A percentile compares a stretch with the other conserved stretches of the same genome.
These are phyloP conservation scores for Saturnispora silvae DNA, from an alignment of 805 yeast genomes.

Conservation along the genomic window DNA sequence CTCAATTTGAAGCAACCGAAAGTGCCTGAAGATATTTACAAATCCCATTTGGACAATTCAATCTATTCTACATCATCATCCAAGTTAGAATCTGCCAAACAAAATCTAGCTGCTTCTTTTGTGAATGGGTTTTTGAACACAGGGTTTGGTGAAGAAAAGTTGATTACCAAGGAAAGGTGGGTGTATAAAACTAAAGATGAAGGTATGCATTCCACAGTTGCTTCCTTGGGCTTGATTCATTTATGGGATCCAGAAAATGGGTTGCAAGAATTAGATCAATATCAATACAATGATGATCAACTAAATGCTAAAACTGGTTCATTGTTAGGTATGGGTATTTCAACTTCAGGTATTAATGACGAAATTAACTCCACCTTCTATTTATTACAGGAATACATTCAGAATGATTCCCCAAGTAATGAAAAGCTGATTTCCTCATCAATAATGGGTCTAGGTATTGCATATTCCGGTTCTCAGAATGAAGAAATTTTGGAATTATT, in stretches of 20 bases:
- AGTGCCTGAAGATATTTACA: slow-evolving; percentile 90
- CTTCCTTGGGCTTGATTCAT: slow-evolving; percentile 79
- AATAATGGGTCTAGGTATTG: slow-evolving; percentile 83
- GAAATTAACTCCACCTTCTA: slow-evolving; percentile 91
- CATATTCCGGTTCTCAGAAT: slow-evolving; percentile 89
- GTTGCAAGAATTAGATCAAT: slow-evolving; percentile 80
- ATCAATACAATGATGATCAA: slow-evolving; percentile 72
- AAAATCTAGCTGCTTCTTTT: slow-evolving; percentile 88
- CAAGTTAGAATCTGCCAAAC: slow-evolving; percentile 82
- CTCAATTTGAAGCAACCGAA: slow-evolving; percentile 82
- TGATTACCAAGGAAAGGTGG: slow-evolving; percentile 68
- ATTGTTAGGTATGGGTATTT: slow-evolving; percentile 85
- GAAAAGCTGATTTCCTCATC: slow-evolving; percentile 62
- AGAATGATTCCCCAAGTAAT: slow-evolving; percentile 39
- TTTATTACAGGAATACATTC: slow-evolving; percentile 63
- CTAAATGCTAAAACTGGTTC: slow-evolving; percentile 97
- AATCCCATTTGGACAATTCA: slow-evolving; percentile 73
- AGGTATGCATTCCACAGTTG: slow-evolving; percentile 88
- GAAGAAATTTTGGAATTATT: slow-evolving; percentile 70
- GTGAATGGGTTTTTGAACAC: slow-evolving; percentile 86
- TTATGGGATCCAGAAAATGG: slow-evolving; percentile 91
- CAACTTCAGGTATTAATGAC: slow-evolving; percentile 87
- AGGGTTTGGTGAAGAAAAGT: slow-evolving; percentile 82
- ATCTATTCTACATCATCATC: slow-evolving; percentile 44
- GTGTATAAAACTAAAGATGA: slow-evolving; percentile 84